Conservation (phyloP, 768 basidiomycete species). For the Mycena kentingensis region DNA sequence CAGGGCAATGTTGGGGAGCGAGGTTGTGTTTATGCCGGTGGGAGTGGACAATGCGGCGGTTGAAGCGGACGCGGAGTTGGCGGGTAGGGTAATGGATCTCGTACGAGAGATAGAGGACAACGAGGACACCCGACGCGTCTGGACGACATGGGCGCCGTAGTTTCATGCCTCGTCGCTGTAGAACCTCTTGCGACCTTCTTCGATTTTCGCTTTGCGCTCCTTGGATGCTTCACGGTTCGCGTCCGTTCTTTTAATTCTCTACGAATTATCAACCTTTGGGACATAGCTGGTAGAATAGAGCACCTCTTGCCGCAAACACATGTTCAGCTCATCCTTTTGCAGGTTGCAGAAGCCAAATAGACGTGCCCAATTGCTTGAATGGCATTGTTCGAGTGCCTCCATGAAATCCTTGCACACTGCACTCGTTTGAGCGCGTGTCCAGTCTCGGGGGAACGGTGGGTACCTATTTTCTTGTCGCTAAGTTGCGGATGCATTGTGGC, state of each 20-base stretch:
- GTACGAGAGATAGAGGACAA: conserved; percentile 45
- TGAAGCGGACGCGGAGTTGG: conserved; percentile 32
- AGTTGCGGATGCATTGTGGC: conserved; percentile 67
- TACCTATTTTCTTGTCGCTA: conserved; percentile 65
- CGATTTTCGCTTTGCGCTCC: conserved; percentile 53
- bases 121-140: conserved; percentile 47
- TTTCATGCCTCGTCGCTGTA: conserved; percentile 46
- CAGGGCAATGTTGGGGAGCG: conserved; percentile 37
- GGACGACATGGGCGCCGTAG: conserved; percentile 39
- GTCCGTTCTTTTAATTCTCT: conserved; percentile 63
- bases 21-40: conserved; percentile 44
- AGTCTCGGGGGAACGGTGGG: conserved; percentile 20
- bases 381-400: conserved; percentile 73
- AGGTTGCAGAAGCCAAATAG: conserved; percentile 71
- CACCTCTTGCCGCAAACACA: conserved; percentile 74
- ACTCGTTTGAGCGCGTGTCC: conserved; percentile 7
- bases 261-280: too few species aligned
- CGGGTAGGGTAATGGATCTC: conserved; percentile 31
- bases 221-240: conserved; percentile 65
- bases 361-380: conserved; percentile 61
- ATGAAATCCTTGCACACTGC: conserved; percentile 78
- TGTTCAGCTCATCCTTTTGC: conserved; percentile 66
- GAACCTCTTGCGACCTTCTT: conserved; percentile 64
- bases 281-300: conserved; percentile 16
- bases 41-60: conserved; percentile 29